Conservation (phyloP, 2,329 filamentous ascomycete genomes). For the Diplodia corticola region DNA sequence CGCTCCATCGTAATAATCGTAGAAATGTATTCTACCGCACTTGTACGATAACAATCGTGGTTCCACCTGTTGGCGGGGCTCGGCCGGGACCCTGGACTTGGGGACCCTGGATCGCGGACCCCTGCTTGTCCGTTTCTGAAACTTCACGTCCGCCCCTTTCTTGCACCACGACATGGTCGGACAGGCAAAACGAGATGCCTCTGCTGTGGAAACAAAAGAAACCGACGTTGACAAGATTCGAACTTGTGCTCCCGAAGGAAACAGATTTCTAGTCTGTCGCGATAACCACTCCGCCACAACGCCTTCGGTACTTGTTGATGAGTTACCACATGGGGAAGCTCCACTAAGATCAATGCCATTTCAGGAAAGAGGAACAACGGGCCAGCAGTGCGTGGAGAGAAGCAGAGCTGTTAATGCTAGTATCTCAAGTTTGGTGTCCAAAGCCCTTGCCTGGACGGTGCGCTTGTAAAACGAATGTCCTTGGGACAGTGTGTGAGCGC, state of each 20-base stretch:
- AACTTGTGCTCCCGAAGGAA: conserved; percentile 23
- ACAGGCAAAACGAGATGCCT: not conserved
- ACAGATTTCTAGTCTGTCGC: conserved; percentile 24
- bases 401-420: not conserved
- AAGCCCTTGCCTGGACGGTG: not conserved
- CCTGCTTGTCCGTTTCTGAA: not conserved
- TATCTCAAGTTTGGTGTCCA: not conserved
- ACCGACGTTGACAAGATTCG: conserved; percentile 17
- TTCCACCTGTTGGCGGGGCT: not conserved
- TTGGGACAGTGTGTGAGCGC: not conserved
- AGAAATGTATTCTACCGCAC: not conserved
- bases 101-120: not conserved
- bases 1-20: not conserved
- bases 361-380: not conserved
- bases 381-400: not conserved
- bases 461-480: not conserved
- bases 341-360: not conserved
- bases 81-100: not conserved
- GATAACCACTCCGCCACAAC: conserved; percentile 22
- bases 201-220: not conserved
- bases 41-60: not conserved
- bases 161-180: not conserved
- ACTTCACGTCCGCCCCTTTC: not conserved
- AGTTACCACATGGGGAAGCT: too few relatives aligned
- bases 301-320: conserved; percentile 1